Evolutionary conservation across 225 moss, liverwort and hornwort species (phyloP).

Genomic region (Asterella californica): DNA sequence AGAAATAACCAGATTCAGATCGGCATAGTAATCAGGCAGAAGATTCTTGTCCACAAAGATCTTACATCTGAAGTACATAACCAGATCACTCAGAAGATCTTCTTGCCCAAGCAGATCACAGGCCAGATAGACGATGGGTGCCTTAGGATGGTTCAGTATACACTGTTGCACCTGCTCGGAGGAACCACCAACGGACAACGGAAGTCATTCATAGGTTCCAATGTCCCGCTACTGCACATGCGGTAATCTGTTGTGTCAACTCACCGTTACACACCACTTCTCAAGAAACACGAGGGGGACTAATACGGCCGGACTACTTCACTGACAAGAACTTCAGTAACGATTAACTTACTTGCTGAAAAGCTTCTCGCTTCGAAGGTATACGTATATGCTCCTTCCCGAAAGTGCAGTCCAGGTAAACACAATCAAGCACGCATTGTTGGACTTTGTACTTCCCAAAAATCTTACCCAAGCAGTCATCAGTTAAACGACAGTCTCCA

Average conservation of each 20-base stretch:
- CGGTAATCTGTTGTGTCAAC: too few species aligned
- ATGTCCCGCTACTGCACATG: too few species aligned
- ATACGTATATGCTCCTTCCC: slow-evolving; percentile 56
- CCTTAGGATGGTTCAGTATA: slow-evolving; percentile 63
- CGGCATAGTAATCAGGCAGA: slow-evolving; percentile 56
- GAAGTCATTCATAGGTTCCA: neutral
- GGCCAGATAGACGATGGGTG: slow-evolving; percentile 53
- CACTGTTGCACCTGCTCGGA: slow-evolving; percentile 53
- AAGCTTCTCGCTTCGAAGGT: slow-evolving; percentile 64
- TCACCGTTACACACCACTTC: too few species aligned
- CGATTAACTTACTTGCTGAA: slow-evolving; percentile 49
- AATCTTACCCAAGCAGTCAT: slow-evolving; percentile 55
- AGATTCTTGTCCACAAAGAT: slow-evolving; percentile 54
- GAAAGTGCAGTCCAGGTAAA: slow-evolving; percentile 83
- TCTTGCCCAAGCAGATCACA: slow-evolving; percentile 78
- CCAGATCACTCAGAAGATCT: slow-evolving; percentile 46
- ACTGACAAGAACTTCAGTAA: too few species aligned
- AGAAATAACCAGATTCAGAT: slow-evolving; percentile 58
- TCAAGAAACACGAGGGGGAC: too few species aligned
- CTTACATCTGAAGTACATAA: slow-evolving; percentile 46
- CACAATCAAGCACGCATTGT: slow-evolving; percentile 49
- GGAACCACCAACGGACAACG: neutral
- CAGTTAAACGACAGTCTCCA: slow-evolving; percentile 70
- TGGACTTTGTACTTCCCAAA: slow-evolving; percentile 33
- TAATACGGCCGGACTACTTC: too few species aligned